Percentiles rank a stretch among this genome's conserved stretches.
phyloP scores from a whole-genome alignment of 148 eudicot species.

The Arctostaphylos glauca region DNA sequence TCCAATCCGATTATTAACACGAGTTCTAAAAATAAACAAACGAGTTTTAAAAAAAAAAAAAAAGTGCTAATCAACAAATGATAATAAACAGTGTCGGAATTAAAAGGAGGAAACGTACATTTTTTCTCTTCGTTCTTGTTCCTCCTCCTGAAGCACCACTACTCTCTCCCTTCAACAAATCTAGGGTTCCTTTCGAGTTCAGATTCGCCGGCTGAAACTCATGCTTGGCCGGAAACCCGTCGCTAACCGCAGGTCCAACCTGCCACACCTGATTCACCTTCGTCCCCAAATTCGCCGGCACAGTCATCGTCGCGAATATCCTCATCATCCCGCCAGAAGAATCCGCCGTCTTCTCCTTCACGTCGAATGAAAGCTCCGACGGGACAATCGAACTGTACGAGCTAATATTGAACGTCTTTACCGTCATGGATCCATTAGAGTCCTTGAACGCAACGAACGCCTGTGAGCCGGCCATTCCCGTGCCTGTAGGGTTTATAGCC shows the following conservation, averaged over 20 bases:
- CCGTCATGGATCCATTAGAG: conserved; percentile 39
- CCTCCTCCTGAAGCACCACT: conserved; percentile 14
- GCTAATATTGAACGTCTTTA: conserved; percentile 34
- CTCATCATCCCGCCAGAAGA: conserved; percentile 27
- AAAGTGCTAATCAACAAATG: neutral
- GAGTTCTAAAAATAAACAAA: too few species aligned
- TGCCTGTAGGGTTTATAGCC: conserved; percentile 66
- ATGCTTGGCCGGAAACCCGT: conserved; percentile 49
- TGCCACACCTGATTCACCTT: conserved; percentile 65
- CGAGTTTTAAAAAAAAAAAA: neutral
- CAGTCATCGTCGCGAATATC: conserved; percentile 39
- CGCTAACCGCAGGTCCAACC: conserved; percentile 44
- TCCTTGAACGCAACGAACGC: conserved; percentile 49
- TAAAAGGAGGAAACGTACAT: conserved; percentile 46
- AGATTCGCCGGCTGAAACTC: conserved; percentile 51
- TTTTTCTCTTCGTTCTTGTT: conserved; percentile 39
- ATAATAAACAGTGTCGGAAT: neutral
- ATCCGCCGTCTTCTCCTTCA: conserved; percentile 27
- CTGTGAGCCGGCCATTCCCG: conserved; percentile 67
- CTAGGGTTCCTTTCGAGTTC: conserved; percentile 42
- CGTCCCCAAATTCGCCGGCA: conserved; percentile 20
- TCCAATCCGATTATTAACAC: too few species aligned
- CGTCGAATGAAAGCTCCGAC: conserved; percentile 26
- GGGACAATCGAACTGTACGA: conserved; percentile 21
- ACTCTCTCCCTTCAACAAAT: conserved; percentile 43